These are phyloP conservation scores for Leishmania major DNA, from an alignment of 208 protist genomes.

Conservation along the genomic window DNA sequence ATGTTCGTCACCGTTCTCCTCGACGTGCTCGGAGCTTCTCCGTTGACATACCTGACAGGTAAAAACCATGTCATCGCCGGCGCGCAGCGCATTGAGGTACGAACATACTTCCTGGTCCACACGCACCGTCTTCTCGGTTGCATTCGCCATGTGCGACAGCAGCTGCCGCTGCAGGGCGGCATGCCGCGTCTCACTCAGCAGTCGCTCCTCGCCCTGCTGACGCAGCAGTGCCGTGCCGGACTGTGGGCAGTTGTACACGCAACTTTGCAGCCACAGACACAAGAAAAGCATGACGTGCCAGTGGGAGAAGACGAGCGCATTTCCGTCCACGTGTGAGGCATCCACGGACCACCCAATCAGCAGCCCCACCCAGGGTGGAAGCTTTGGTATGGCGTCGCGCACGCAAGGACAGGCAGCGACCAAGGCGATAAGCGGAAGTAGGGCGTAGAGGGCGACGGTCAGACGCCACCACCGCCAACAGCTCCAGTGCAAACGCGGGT, in stretches of 20 bases:
- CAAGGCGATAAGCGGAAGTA: constrained; percentile 22
- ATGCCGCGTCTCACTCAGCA: constrained; percentile 19
- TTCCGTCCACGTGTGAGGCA: constrained; percentile 9
- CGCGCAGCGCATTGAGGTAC: constrained; percentile 26
- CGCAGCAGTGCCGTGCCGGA: constrained; percentile 28
- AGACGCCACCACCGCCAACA: constrained; percentile 34
- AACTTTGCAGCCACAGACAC: constrained; percentile 32
- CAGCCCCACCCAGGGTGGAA: constrained; percentile 32
- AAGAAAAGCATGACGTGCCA: constrained; percentile 29
- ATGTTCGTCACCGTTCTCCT: background rate
- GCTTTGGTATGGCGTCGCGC: constrained; percentile 7
- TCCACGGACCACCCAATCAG: constrained; percentile 20
- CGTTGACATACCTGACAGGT: background rate
- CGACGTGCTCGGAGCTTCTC: background rate
- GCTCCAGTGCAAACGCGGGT: constrained; percentile 20
- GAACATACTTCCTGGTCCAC: constrained; percentile 21
- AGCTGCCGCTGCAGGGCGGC: constrained; percentile 26
- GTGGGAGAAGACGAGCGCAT: constrained; percentile 11
- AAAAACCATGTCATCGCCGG: constrained; percentile 14
- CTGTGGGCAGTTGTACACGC: constrained; percentile 35
- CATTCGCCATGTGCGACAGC: constrained; percentile 9
- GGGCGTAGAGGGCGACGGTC: constrained; percentile 9
- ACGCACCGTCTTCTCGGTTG: constrained; percentile 21
- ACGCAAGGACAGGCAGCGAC: constrained; percentile 10
- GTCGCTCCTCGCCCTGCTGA: constrained; percentile 27